Evolutionary conservation across 306 rosid species (phyloP).

Genomic region (Herpetospermum pedunculosum): DNA sequence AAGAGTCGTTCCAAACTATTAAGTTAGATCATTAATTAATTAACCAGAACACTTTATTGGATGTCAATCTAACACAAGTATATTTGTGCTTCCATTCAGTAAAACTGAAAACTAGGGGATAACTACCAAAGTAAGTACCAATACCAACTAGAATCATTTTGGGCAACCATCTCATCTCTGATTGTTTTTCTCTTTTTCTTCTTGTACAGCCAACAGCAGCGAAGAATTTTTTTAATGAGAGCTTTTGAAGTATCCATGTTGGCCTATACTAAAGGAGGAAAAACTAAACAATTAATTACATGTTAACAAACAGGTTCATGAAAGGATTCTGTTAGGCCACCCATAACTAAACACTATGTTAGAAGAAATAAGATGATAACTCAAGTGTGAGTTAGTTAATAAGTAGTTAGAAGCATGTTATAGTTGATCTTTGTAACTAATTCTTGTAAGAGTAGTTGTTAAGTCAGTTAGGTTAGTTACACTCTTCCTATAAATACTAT

Average conservation of each 20-base stretch:
- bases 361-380: no score
- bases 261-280: neutral
- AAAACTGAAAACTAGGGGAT: neutral
- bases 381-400: no score
- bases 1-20: neutral
- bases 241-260: constrained; percentile 2
- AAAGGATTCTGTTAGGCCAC: no score
- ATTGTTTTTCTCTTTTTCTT: neutral
- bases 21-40: neutral
- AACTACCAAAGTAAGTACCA: neutral
- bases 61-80: neutral
- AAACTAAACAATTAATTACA: neutral
- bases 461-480: no score
- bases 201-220: neutral
- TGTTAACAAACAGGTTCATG: neutral
- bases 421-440: no score
- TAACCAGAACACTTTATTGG: neutral
- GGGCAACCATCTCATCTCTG: neutral
- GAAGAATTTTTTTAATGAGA: neutral
- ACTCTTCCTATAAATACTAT: no score
- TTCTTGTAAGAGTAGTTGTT: no score
- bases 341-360: no score
- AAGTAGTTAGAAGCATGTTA: no score
- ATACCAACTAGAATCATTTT: neutral
- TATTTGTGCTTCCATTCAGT: neutral